These are phyloP conservation scores for Scleroderma citrinum DNA, from an alignment of 768 basidiomycete genomes.

Conservation along the genomic window DNA sequence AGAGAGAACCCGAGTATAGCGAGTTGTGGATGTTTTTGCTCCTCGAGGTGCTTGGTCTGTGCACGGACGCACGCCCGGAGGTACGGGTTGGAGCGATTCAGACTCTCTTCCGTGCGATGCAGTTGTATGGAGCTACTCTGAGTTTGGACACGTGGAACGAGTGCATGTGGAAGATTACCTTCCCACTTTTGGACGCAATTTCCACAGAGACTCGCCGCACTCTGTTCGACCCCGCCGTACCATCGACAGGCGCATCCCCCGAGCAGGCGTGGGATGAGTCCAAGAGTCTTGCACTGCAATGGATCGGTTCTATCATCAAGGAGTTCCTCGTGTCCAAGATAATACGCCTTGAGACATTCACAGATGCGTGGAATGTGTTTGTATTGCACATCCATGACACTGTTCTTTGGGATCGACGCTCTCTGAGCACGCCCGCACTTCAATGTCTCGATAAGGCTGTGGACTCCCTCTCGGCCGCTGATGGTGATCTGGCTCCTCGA, in stretches of 20 bases:
- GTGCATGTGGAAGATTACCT: conserved; percentile 86
- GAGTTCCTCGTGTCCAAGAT: conserved; percentile 75
- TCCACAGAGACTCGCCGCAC: conserved; percentile 47
- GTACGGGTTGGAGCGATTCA: conserved; percentile 93
- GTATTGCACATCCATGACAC: conserved; percentile 65
- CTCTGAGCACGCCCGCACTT: conserved; percentile 77
- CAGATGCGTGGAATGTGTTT: conserved; percentile 68
- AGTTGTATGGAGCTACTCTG: conserved; percentile 86
- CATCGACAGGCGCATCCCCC: conserved; percentile 10
- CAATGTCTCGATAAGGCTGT: conserved; percentile 79
- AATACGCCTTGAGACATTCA: conserved; percentile 64
- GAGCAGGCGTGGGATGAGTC: conserved; percentile 78
- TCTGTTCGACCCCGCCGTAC: conserved; percentile 11
- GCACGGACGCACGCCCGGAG: conserved; percentile 77
- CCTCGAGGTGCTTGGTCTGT: conserved; percentile 75
- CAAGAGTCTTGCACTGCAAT: conserved; percentile 78
- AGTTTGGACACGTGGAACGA: conserved; percentile 82
- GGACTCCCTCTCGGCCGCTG: conserved; percentile 43
- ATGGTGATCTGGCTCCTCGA: conserved; percentile 27
- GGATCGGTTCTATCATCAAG: conserved; percentile 76
- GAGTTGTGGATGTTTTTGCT: conserved; percentile 93
- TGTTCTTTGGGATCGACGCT: conserved; percentile 60
- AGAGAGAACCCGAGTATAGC: conserved; percentile 67
- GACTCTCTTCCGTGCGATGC: conserved; percentile 89
- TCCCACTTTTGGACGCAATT: conserved; percentile 75